Base-by-base conservation (phyloP, 768 basidiomycete species). In the Cystobasidium tubakii region DNA sequence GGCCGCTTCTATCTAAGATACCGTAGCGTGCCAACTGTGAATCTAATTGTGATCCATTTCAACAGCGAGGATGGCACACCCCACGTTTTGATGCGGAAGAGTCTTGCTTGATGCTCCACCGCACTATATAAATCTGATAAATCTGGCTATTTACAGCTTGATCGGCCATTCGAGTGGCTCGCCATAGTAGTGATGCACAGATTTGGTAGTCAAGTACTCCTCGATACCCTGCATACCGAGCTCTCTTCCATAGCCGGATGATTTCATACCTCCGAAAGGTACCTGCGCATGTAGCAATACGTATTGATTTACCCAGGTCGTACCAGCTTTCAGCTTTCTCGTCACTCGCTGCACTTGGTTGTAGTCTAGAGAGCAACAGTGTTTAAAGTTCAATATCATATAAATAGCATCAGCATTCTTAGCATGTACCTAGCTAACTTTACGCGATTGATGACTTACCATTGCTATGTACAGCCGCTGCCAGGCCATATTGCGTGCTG, bases 231-330 rank as follows among this genome's bases (percentile, higher is more conserved):
- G 53, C 23, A 39, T 88, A 50, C 92, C 92, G 70, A 94, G 86
- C 80, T 94, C 92, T 67, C 92, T 88, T 46, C 91, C 94, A 27
- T 82, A 88, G 66, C 92, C 92, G 53, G 89, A 90, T 80, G 91
- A 89, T 82, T 94, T 95, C 84, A 90, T 95, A 27, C 94, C 95
- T 43, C 95, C 94, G 79, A 97, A 97, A 0, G 95, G 95, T 55
- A 92, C 88, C 74, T 94, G 91, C 81, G 90, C 91, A 82, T 86
- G 86, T 71, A 95, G 81, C 33, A 89, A 50, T 79, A 89, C 90
- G 82, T 92, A 94, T 79, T 91, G 88, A 81, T 97, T 97, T 74
- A 93, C 86, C 92, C 93, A 96, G 50, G 92, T 89, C 88, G 90
- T 94, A 75, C 94, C 94, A 25, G 92, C 91, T 78, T 95, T 89